These are phyloP conservation scores for Aspergillus sergii DNA, from an alignment of 2,329 filamentous ascomycete species.

Conservation along the genomic window DNA sequence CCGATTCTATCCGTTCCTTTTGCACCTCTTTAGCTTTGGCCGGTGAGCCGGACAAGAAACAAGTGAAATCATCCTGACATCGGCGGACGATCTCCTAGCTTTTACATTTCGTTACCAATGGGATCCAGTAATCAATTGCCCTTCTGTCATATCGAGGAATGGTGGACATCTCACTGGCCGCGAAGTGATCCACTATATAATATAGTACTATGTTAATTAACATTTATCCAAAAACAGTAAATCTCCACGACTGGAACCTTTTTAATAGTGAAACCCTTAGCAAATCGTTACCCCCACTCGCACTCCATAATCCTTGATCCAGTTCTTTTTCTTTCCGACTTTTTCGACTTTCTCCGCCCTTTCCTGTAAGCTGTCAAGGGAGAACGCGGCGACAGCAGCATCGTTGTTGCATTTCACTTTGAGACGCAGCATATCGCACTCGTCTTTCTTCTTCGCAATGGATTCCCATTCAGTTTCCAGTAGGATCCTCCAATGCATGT, in stretches of 20 bases:
- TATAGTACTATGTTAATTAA: background rate
- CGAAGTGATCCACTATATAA: background rate
- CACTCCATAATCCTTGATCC: conserved; percentile 49
- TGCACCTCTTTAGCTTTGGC: conserved; percentile 2
- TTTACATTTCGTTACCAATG: background rate
- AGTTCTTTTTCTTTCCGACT: conserved; percentile 63
- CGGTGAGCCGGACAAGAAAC: conserved; percentile 11
- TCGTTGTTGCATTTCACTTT: conserved; percentile 47
- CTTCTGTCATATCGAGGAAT: background rate
- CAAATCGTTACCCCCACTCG: conserved; percentile 36
- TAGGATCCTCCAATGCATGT: conserved; percentile 37
- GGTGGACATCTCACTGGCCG: background rate
- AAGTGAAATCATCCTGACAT: conserved; percentile 13
- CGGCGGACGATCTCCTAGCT: background rate
- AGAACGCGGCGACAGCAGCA: conserved; percentile 36
- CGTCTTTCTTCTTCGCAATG: conserved; percentile 43
- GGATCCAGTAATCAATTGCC: background rate
- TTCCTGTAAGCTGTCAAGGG: conserved; percentile 41
- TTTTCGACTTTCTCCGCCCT: conserved; percentile 51
- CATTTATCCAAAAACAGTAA: background rate
- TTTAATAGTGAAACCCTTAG: background rate
- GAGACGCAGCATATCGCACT: conserved; percentile 46
- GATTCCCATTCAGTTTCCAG: conserved; percentile 47
- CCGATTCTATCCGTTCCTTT: conserved; percentile 10
- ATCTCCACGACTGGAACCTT: too few species aligned